Base-by-base conservation (phyloP, 2,329 filamentous ascomycete genomes). In the Fusarium tuaranense region DNA sequence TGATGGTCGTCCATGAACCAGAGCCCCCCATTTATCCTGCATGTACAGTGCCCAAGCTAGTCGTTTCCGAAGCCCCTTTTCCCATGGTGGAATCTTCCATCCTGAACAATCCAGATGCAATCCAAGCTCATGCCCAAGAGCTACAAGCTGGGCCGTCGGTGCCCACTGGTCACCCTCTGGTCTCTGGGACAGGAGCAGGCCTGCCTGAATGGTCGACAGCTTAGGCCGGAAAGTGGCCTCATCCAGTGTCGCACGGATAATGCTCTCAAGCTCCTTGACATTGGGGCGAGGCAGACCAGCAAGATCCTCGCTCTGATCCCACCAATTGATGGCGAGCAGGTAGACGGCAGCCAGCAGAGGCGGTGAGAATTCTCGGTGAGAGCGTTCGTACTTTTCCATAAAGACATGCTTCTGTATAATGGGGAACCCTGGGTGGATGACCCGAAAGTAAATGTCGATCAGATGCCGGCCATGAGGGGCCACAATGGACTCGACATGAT, bases 1-100 rank as follows among this genome's bases (percentile, higher is more conserved):
- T 6, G 94, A 97, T 1, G 95, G 95, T 13, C 95, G 92, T 57
- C 95, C 95, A 79, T 97, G 94, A 27, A 97, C 92, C 22, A 97
- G 86, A 2, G 95, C 92, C 18, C 93, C 94, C 95, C 95, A 97
- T 82, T 89, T 97, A 83, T 98, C 95, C 83, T 98, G 95, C 92
- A 97, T 96, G 81, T 97, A 97, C 61, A 97, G 83, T 3, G 94
- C 95, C 95, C 95, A 98, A 1, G 94, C 95, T 48, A 98, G 89
- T 59, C 95, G 90, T 81, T 96, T 97, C 70, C 95, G 89, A 68
- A 98, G 82, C 0, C 94, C 93, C 76, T 93, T 93, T 82, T 98
- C 95, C 95, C 95, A 98, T 0, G 88, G 88, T 32, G 95, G 94
- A 64, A 98, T 96, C 71, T 94, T 94, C 95, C 95, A 98, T 63